Percentiles rank a stretch among this genome's conserved stretches.
phyloP scores from a whole-genome alignment of 1,284 basidiomycete species.

The Rhodotorula sp. region DNA sequence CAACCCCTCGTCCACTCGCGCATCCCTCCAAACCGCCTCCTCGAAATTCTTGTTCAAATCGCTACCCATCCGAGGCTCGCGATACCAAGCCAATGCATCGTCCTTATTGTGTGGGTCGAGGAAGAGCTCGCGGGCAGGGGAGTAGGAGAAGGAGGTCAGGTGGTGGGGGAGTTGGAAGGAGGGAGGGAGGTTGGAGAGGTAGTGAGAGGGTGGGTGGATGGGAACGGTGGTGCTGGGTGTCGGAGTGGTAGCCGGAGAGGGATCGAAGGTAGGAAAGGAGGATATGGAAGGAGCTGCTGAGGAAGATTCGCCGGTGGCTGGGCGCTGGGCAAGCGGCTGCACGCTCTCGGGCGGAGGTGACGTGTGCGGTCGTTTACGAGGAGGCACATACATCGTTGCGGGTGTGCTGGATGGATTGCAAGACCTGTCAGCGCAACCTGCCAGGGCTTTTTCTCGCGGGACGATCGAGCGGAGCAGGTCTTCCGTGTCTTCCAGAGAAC shows the following conservation, averaged over 20 bases:
- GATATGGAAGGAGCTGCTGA: not conserved
- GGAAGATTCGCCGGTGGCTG: not conserved
- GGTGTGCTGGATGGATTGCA: too few relatives aligned
- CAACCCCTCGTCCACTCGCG: conserved; percentile 52
- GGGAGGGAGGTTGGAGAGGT: conserved; percentile 28
- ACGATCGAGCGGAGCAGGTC: too few relatives aligned
- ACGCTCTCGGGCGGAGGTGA: not conserved
- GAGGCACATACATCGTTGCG: not conserved
- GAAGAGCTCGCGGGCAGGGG: conserved; percentile 45
- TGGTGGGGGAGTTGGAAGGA: conserved; percentile 63
- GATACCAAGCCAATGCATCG: conserved; percentile 65
- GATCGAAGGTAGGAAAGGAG: not conserved
- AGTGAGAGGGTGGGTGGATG: conserved; percentile 14
- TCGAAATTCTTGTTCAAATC: conserved; percentile 52
- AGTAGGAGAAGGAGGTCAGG: conserved; percentile 66
- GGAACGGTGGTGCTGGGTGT: not conserved
- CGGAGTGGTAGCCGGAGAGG: not conserved
- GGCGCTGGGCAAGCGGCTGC: not conserved
- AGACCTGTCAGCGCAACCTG: not conserved
- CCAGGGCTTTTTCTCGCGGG: not conserved
- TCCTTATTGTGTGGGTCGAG: conserved; percentile 48
- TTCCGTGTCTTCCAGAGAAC: too few relatives aligned
- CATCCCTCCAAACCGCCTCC: conserved; percentile 64
- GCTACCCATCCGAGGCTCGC: conserved; percentile 58
- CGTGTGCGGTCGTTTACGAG: conserved; percentile 8